Evolutionary conservation across 1,284 basidiomycete species (phyloP).

Genomic region (Boletellus sp.): DNA sequence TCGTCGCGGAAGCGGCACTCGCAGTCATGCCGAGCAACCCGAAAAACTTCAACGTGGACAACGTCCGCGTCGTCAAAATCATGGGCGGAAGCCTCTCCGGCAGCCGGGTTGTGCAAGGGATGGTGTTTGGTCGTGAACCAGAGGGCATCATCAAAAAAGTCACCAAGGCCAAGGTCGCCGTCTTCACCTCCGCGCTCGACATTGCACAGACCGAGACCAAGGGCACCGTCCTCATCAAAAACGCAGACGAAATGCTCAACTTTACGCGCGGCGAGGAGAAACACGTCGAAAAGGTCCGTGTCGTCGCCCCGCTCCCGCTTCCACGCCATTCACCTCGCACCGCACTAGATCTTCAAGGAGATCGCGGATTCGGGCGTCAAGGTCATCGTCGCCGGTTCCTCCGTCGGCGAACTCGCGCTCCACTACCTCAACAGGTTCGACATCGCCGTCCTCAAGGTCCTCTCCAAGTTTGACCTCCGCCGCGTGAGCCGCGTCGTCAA

Average conservation of each 20-base stretch:
- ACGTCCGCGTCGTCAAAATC: conserved; percentile 97
- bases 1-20: conserved; percentile 92
- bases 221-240: conserved; percentile 96
- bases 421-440: conserved; percentile 95
- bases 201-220: conserved; percentile 98
- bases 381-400: conserved; percentile 90
- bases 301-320: too few relatives aligned
- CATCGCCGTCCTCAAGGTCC: conserved; percentile 95
- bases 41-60: conserved; percentile 95
- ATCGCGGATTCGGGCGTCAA: conserved; percentile 95
- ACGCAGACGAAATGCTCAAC: conserved; percentile 94
- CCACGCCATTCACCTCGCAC: too few relatives aligned
- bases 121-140: conserved; percentile 97
- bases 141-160: conserved; percentile 87
- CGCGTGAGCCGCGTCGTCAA: conserved; percentile 93
- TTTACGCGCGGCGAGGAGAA: conserved; percentile 96
- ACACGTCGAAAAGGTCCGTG: conserved; percentile 82
- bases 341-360: conserved; percentile 87
- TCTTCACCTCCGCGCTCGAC: conserved; percentile 92
- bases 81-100: conserved; percentile 86
- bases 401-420: conserved; percentile 92
- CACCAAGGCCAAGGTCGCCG: conserved; percentile 83
- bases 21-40: conserved; percentile 88
- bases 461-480: conserved; percentile 97
- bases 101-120: conserved; percentile 91